phyloP scores from a whole-genome alignment of 2,329 filamentous ascomycete species.

The Chrysosporium keratinophilum region DNA sequence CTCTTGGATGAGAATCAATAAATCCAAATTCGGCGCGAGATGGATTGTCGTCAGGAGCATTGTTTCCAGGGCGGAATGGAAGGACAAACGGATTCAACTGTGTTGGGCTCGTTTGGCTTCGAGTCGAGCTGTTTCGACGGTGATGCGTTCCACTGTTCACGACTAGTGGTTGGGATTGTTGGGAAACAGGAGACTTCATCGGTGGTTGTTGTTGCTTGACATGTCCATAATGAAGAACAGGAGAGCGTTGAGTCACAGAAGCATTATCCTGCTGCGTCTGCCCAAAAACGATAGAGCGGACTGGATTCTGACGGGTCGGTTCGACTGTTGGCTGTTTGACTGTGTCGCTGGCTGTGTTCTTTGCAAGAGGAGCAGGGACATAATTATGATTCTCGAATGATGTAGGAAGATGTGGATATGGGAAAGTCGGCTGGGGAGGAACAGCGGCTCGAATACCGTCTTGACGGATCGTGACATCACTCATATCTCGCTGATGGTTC shows the following conservation, averaged over 20 bases:
- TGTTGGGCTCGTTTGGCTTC: background rate
- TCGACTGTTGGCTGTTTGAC: background rate
- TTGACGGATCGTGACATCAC: background rate
- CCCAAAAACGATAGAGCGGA: slow-evolving; percentile 1
- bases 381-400: background rate
- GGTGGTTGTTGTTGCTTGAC: background rate
- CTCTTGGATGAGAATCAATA: background rate
- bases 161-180: background rate
- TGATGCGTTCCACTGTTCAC: background rate
- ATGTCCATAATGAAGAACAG: background rate
- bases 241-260: background rate
- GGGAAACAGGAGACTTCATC: background rate
- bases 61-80: background rate
- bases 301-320: slow-evolving; percentile 4
- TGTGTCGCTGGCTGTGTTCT: background rate
- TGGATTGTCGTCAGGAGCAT: background rate
- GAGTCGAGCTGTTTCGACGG: background rate
- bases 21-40: background rate
- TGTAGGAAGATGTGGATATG: background rate
- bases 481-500: background rate
- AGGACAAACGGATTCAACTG: background rate
- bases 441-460: background rate
- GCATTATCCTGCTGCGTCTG: background rate
- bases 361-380: slow-evolving; percentile 7
- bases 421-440: background rate